A percentile compares a stretch with the other conserved stretches of the same genome.
phyloP scores from a whole-genome alignment of 768 basidiomycete species.

The Trametes cinnabarina region DNA sequence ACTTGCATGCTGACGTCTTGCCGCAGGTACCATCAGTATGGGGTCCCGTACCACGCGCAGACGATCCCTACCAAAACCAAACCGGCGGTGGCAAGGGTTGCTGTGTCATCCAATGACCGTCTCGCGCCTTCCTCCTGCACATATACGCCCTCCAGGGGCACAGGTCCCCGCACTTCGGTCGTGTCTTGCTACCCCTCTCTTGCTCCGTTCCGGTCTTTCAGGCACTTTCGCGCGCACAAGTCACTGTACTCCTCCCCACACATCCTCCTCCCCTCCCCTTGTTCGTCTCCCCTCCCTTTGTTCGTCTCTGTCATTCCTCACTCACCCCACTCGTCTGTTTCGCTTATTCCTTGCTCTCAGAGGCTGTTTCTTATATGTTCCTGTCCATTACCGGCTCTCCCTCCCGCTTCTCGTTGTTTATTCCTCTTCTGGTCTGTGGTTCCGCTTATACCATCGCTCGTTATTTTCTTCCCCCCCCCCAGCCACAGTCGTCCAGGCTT shows the following conservation, averaged over 20 bases:
- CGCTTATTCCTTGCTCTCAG: background rate
- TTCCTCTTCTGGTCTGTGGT: conserved; percentile 14
- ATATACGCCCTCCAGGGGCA: background rate
- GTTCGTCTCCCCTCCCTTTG: background rate
- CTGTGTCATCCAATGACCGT: conserved; percentile 30
- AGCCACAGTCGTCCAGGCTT: background rate
- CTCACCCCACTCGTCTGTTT: conserved; percentile 1
- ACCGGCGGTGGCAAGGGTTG: conserved; percentile 30
- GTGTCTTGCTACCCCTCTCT: background rate
- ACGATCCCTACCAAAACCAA: conserved; percentile 91
- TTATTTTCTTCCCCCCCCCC: conserved; percentile 14
- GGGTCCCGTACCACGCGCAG: conserved; percentile 85
- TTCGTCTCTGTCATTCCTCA: background rate
- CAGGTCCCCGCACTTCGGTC: background rate
- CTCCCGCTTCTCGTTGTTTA: conserved; percentile 9
- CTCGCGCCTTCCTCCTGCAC: conserved; percentile 3
- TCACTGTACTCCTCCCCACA: conserved; percentile 5
- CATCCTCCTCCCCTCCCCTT: background rate
- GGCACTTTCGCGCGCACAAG: conserved; percentile 3
- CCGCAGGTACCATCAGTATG: conserved; percentile 89
- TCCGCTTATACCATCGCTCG: conserved; percentile 28
- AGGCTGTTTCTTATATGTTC: background rate
- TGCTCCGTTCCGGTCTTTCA: conserved; percentile 8
- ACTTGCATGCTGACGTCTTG: background rate
- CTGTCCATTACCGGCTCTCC: background rate